These are phyloP conservation scores for Plasmopara viticola DNA, from an alignment of 352 stramenopile genomes.

Conservation along the genomic window DNA sequence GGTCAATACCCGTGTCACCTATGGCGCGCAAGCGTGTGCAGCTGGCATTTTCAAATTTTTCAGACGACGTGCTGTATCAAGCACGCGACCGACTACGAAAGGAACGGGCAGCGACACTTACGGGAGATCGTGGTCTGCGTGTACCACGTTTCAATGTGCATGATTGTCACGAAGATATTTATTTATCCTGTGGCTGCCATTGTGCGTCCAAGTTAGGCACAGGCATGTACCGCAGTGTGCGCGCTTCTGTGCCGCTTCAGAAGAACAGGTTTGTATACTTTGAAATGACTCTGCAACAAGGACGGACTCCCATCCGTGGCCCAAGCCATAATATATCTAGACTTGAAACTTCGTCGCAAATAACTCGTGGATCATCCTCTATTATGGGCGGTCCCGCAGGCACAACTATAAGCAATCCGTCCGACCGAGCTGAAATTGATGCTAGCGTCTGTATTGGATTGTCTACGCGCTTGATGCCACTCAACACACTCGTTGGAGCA, in stretches of 20 bases:
- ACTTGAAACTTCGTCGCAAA: conserved; percentile 13
- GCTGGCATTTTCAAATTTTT: conserved; percentile 76
- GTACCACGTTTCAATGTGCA: conserved; percentile 73
- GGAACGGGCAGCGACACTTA: conserved; percentile 66
- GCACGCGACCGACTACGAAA: conserved; percentile 68
- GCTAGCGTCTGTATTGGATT: conserved; percentile 76
- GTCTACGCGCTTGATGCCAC: conserved; percentile 62
- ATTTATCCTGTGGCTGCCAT: conserved; percentile 78
- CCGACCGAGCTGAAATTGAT: conserved; percentile 28
- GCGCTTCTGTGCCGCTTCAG: conserved; percentile 49
- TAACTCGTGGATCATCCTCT: conserved; percentile 6
- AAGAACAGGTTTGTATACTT: conserved; percentile 80
- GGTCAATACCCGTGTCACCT: conserved; percentile 81
- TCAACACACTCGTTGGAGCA: conserved; percentile 76
- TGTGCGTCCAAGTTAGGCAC: conserved; percentile 66
- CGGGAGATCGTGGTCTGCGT: conserved; percentile 40
- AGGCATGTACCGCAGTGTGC: conserved; percentile 80
- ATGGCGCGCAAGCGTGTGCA: conserved; percentile 63
- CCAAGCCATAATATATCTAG: conserved; percentile 10
- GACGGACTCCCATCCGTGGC: conserved; percentile 26
- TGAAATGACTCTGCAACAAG: conserved; percentile 69
- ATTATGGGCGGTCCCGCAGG: not conserved
- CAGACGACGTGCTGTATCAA: conserved; percentile 80
- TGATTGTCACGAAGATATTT: conserved; percentile 82
- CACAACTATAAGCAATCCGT: conserved; percentile 3